phyloP scores from a whole-genome alignment of 768 basidiomycete genomes.

The Kondoa subrosea region DNA sequence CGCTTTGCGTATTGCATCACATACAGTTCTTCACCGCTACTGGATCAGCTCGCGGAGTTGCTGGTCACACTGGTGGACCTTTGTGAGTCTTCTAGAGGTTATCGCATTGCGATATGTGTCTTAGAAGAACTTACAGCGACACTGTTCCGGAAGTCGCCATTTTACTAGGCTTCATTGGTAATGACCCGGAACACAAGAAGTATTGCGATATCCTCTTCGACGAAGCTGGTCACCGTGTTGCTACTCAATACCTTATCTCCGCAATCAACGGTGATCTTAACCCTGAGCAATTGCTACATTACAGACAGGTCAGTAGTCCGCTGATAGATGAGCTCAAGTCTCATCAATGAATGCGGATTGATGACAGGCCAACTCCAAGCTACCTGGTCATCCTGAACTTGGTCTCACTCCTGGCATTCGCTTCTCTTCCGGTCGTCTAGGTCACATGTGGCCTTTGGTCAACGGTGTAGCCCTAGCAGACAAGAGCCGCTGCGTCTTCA shows the following conservation, averaged over 20 bases:
- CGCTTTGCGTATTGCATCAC: too few species aligned
- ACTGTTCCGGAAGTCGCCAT: conserved; percentile 75
- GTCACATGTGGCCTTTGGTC: conserved; percentile 71
- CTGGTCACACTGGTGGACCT: conserved; percentile 46
- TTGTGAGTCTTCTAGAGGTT: conserved; percentile 13
- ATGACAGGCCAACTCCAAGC: conserved; percentile 52
- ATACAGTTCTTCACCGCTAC: conserved; percentile 60
- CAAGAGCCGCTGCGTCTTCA: conserved; percentile 57
- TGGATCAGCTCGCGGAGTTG: conserved; percentile 61
- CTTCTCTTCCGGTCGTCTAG: conserved; percentile 82
- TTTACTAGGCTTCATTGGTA: conserved; percentile 52
- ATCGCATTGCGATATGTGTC: conserved; percentile 18
- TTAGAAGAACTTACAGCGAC: conserved; percentile 37
- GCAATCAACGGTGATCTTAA: conserved; percentile 58
- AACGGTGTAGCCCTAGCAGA: conserved; percentile 72
- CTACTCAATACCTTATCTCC: conserved; percentile 69
- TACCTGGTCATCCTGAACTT: conserved; percentile 77
- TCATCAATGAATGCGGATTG: too few species aligned
- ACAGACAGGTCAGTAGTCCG: conserved; percentile 48
- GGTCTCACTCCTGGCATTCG: conserved; percentile 82
- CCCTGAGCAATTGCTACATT: conserved; percentile 60
- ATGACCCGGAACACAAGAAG: conserved; percentile 38
- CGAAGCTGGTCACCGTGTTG: conserved; percentile 61
- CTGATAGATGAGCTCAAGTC: too few species aligned
- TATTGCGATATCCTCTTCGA: conserved; percentile 28